phyloP scores from a whole-genome alignment of 768 basidiomycete genomes.

The Leccinum subtestaceum region DNA sequence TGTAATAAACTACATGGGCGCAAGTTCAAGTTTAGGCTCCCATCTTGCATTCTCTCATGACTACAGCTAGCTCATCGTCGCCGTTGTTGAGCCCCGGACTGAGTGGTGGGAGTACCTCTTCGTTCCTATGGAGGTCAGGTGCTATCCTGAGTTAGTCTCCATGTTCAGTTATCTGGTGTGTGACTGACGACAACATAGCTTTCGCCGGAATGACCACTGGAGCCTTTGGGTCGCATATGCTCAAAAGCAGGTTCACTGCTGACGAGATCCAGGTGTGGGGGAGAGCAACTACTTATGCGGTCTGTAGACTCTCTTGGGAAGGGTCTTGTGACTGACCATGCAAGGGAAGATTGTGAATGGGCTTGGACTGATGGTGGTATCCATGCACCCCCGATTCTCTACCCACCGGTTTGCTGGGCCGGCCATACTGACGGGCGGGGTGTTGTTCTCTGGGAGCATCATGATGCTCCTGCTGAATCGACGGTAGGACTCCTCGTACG shows the following conservation, averaged over 20 bases:
- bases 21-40: not conserved
- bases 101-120: constrained; percentile 9
- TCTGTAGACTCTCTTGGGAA: constrained; percentile 31
- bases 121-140: constrained; percentile 43
- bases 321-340: constrained; percentile 9
- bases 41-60: not conserved
- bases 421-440: constrained; percentile 55
- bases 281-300: constrained; percentile 62
- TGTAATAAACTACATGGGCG: not conserved
- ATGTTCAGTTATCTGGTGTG: not conserved
- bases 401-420: constrained; percentile 63
- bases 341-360: constrained; percentile 61
- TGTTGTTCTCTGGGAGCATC: constrained; percentile 65
- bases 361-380: constrained; percentile 58
- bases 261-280: constrained; percentile 59
- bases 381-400: constrained; percentile 60
- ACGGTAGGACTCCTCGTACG: constrained; percentile 30
- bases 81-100: constrained; percentile 23
- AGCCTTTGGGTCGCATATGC: constrained; percentile 68
- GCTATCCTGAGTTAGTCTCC: constrained; percentile 37
- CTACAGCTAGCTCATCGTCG: not conserved
- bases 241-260: constrained; percentile 48
- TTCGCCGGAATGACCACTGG: constrained; percentile 54
- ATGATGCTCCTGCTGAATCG: constrained; percentile 48
- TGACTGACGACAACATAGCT: constrained; percentile 25